phyloP scores from a whole-genome alignment of 352 stramenopile genomes.

The Globisporangium echinulatum region DNA sequence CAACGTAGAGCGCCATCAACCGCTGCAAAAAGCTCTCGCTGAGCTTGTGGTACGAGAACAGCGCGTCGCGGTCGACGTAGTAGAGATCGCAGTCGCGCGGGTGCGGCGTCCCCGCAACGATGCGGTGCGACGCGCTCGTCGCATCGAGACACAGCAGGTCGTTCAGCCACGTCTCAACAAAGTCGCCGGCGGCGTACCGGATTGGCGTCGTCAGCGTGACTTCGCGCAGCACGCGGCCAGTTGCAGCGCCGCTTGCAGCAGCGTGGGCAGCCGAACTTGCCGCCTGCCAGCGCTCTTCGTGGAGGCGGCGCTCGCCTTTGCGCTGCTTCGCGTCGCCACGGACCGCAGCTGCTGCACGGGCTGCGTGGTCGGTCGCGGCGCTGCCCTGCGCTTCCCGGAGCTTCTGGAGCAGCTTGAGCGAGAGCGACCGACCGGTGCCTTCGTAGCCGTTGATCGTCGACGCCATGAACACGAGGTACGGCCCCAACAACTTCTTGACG shows the following conservation, averaged over 20 bases:
- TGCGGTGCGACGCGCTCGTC: conserved; percentile 70
- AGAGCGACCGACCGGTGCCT: conserved; percentile 97
- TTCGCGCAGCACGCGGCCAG: conserved; percentile 87
- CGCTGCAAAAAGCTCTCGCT: conserved; percentile 94
- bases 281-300: conserved; percentile 95
- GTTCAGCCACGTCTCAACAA: conserved; percentile 97
- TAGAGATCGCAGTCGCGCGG: conserved; percentile 97
- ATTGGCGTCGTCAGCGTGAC: conserved; percentile 97
- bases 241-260: conserved; percentile 33
- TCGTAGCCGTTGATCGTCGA: conserved; percentile 99
- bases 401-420: conserved; percentile 98
- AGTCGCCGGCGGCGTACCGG: conserved; percentile 94
- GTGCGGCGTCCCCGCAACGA: conserved; percentile 92
- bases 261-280: conserved; percentile 83
- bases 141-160: conserved; percentile 95
- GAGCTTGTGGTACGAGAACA: conserved; percentile 99
- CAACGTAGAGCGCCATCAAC: conserved; percentile 96
- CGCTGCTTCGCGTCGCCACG: conserved; percentile 89
- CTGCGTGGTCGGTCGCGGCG: conserved; percentile 42
- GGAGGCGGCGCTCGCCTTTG: conserved; percentile 95
- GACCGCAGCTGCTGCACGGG: conserved; percentile 51
- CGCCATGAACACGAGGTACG: conserved; percentile 98
- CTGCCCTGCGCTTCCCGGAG: conserved; percentile 91
- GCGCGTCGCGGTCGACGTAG: conserved; percentile 97
- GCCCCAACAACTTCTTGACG: conserved; percentile 93